Conservation (phyloP, 2,329 filamentous ascomycete genomes). For the Phaeosphaeria sp. region DNA sequence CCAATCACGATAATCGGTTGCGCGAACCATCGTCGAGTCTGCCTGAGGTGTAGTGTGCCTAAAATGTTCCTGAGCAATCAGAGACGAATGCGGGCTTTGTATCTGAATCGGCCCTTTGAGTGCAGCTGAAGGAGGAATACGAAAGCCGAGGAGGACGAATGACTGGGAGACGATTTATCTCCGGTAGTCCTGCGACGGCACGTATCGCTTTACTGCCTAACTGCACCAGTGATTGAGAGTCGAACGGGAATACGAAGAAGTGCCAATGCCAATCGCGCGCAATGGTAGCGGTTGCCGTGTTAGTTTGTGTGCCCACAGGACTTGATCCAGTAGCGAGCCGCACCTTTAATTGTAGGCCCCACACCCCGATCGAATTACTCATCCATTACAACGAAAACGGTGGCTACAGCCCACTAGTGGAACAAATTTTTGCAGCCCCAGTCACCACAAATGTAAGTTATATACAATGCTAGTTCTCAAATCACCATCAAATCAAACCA, state of each 20-base stretch:
- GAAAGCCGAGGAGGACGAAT: background rate
- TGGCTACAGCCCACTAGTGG: too few species aligned
- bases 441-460: background rate
- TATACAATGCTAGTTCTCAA: background rate
- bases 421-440: too few species aligned
- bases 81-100: background rate
- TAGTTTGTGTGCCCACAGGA: too few species aligned
- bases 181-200: background rate
- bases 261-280: background rate
- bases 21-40: background rate
- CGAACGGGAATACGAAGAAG: background rate
- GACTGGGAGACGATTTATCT: background rate
- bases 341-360: too few species aligned
- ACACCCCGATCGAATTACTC: too few species aligned
- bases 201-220: background rate
- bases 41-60: background rate
- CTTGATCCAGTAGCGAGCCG: too few species aligned
- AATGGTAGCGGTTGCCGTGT: background rate
- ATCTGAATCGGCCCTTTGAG: background rate
- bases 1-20: slow-evolving; percentile 1
- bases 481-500: slow-evolving; percentile 15
- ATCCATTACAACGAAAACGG: background rate
- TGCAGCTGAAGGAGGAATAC: background rate
- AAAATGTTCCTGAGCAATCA: background rate
- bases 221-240: background rate